Evolutionary conservation across 768 basidiomycete genomes (phyloP), one percentile per base, ranked within the genome.

Genomic region (Psilocybe cyanescens): DNA sequence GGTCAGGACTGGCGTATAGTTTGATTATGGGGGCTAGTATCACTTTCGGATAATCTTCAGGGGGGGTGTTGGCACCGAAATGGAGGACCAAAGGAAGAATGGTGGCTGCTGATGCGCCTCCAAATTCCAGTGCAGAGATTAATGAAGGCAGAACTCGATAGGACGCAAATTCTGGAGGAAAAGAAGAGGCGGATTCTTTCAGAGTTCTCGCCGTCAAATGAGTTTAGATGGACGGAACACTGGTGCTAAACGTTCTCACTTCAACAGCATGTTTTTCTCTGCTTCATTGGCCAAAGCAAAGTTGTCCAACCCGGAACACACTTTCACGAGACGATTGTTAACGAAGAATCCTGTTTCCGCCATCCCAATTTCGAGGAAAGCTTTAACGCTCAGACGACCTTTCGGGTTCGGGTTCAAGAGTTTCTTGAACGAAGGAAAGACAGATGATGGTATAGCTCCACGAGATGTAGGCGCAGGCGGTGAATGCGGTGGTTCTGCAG

Each of bases 391-490:
- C 67, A 95, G 76, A 19, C 97, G 86, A 1, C 85, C 82, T 70
- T 89, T 92, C 0, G 92, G 87, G 71, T 88, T 95, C 1, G 97
- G 97, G 68, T 95, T 95, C 14, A 99, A 81, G 39, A 99, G 86
- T 54, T 87, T 89, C 74, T 95, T 96, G 82, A 90, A 96, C 1
- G 83, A 80, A 0, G 89, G 83, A 72, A 97, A 97, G 2, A 98
- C 71, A 0, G 85, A 67, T 2, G 74, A 68, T 0, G 97, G 97
- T 39, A 99, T 91, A 4, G 83, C 70, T 1, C 94, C 95, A 4
- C 91, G 85, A 1, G 89, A 86, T 0, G 89, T 85, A n/a, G 87
- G 79, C n/a, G 84, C 77, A 9, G 91, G 94, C 0, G 90, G 88
- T n/a, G 83, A 86, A 72, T 90, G 92, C 6, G 89, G 95, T 1